These are phyloP conservation scores for Vanilla planifolia DNA, from an alignment of 106 monocot species.

Conservation along the genomic window DNA sequence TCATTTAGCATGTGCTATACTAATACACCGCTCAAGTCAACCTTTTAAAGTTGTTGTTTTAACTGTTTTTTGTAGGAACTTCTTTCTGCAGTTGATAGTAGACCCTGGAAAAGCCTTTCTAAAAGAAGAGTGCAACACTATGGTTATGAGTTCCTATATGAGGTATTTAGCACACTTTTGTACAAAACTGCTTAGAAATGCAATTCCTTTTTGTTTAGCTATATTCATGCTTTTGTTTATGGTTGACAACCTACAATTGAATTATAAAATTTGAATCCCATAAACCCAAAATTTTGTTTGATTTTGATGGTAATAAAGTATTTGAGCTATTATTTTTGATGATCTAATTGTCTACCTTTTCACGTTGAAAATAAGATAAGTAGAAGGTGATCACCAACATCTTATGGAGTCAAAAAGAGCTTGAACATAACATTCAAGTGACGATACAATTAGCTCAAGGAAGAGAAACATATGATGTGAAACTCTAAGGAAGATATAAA, in stretches of 20 bases:
- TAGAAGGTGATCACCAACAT: too few species aligned
- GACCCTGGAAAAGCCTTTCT: conserved; percentile 73
- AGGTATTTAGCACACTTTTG: conserved; percentile 44
- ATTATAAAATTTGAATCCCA: too few species aligned
- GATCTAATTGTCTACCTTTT: too few species aligned
- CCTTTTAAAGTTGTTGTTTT: conserved; percentile 2
- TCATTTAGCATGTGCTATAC: neutral
- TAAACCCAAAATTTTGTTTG: too few species aligned
- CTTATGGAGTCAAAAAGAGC: too few species aligned
- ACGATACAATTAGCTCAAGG: too few species aligned
- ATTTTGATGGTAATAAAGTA: too few species aligned
- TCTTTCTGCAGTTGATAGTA: conserved; percentile 69
- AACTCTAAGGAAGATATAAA: too few species aligned
- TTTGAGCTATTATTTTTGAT: too few species aligned
- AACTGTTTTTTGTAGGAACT: conserved; percentile 42
- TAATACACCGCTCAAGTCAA: neutral
- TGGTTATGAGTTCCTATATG: conserved; percentile 88
- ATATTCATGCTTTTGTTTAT: neutral
- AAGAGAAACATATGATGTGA: too few species aligned
- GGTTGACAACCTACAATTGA: neutral
- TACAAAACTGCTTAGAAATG: neutral
- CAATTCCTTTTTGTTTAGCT: neutral
- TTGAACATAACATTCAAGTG: too few species aligned
- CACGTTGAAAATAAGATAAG: too few species aligned
- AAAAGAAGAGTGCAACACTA: conserved; percentile 99